Evolutionary conservation across 2,329 filamentous ascomycete species (phyloP).

Genomic region (Botrytis porri): DNA sequence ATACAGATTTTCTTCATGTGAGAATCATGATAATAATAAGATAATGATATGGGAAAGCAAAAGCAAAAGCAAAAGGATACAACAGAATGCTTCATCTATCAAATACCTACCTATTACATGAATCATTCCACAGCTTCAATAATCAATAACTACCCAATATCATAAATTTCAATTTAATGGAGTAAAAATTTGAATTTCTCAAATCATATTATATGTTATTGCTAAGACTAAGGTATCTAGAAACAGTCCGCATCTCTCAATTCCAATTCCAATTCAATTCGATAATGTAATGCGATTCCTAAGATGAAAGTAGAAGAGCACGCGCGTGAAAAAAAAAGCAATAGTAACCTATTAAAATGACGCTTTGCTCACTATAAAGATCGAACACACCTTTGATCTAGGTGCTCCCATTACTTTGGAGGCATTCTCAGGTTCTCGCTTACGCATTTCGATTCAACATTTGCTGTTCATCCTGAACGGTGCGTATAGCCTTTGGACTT

Average conservation of each 20-base stretch:
- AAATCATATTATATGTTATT: background rate
- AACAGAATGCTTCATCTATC: no score
- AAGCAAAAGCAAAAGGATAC: no score
- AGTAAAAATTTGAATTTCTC: no score
- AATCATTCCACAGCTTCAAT: no score
- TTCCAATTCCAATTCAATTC: background rate
- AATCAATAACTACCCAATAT: no score
- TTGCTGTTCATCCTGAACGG: background rate
- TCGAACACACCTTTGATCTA: background rate
- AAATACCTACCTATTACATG: no score
- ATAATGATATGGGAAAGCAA: no score
- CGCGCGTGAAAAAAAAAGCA: background rate
- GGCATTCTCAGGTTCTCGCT: background rate
- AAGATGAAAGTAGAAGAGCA: background rate
- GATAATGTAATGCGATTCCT: background rate
- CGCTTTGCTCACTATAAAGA: constrained; percentile 6
- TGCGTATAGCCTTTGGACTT: background rate
- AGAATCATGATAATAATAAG: no score
- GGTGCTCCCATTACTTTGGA: background rate
- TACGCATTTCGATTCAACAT: background rate
- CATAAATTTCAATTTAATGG: no score
- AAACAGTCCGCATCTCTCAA: background rate
- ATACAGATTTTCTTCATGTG: no score
- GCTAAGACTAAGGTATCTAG: background rate
- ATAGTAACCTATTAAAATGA: background rate